Evolutionary conservation across 805 yeast species (phyloP).

Genomic region (Lachancea kluyveri): DNA sequence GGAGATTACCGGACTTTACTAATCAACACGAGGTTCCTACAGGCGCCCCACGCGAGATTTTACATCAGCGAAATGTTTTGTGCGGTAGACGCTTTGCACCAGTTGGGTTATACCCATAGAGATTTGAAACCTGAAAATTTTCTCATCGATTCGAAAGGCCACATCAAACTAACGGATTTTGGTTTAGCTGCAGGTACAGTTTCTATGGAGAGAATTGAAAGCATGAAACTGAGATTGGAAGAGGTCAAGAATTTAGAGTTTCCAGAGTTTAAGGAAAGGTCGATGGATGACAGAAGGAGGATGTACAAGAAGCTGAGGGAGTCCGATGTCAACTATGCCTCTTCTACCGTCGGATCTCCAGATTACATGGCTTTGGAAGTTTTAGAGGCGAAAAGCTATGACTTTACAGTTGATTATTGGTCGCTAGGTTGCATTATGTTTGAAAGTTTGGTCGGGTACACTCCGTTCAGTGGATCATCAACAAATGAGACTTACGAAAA

Average conservation of each 20-base stretch:
- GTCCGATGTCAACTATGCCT: constrained; percentile 76
- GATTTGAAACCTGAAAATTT: constrained; percentile 95
- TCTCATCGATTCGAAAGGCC: constrained; percentile 83
- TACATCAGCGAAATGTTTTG: constrained; percentile 95
- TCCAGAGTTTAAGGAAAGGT: constrained; percentile 55
- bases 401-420: constrained; percentile 98
- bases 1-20: constrained; percentile 95
- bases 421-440: constrained; percentile 95
- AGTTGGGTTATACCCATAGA: constrained; percentile 92
- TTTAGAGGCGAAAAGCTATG: constrained; percentile 86
- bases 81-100: constrained; percentile 88
- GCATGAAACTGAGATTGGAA: constrained; percentile 68
- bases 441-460: constrained; percentile 93
- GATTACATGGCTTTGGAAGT: constrained; percentile 99
- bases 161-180: constrained; percentile 89
- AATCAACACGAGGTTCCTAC: constrained; percentile 86
- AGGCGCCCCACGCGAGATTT: constrained; percentile 93
- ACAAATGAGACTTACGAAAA: constrained; percentile 94
- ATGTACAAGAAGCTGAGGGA: constrained; percentile 75
- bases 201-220: constrained; percentile 86
- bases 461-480: constrained; percentile 92
- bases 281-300: constrained; percentile 81
- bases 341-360: constrained; percentile 95
- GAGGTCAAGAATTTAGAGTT: constrained; percentile 72
- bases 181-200: constrained; percentile 97